These are phyloP conservation scores for Cordyceps tenuipes DNA, from an alignment of 2,329 filamentous ascomycete species.

Conservation along the genomic window DNA sequence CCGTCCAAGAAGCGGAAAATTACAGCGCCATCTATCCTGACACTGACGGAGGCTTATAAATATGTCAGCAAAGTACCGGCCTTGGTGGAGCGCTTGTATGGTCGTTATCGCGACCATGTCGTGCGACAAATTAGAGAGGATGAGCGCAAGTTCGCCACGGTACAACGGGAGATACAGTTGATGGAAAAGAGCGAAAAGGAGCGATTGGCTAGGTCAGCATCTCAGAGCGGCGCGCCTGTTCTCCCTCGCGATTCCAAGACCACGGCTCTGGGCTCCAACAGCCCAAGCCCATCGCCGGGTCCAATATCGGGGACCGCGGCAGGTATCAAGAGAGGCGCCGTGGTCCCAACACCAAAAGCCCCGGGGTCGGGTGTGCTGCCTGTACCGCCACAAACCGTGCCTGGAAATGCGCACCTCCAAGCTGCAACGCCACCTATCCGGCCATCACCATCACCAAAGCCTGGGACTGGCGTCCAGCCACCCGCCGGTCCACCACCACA, in stretches of 20 bases:
- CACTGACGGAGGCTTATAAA: constrained; percentile 56
- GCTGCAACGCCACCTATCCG: constrained; percentile 22
- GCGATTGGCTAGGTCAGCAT: constrained; percentile 28
- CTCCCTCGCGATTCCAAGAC: constrained; percentile 26
- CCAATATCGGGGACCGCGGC: constrained; percentile 16
- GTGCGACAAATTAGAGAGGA: constrained; percentile 66
- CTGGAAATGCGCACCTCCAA: constrained; percentile 22
- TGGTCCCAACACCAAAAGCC: constrained; percentile 28
- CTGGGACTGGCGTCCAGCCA: constrained; percentile 24
- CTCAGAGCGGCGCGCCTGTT: constrained; percentile 24
- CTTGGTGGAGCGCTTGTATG: constrained; percentile 66
- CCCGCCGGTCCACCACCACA: constrained; percentile 22
- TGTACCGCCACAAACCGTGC: constrained; percentile 19
- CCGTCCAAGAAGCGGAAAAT: constrained; percentile 69
- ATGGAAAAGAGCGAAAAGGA: constrained; percentile 47
- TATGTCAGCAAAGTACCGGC: constrained; percentile 61
- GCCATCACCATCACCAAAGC: constrained; percentile 24
- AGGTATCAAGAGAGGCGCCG: constrained; percentile 21
- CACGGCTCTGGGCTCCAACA: constrained; percentile 17
- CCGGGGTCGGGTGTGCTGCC: constrained; percentile 17
- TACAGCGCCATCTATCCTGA: constrained; percentile 53
- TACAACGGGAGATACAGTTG: constrained; percentile 60
- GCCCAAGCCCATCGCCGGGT: constrained; percentile 18
- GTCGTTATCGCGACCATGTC: constrained; percentile 61
- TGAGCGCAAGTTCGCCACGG: constrained; percentile 55